Base-by-base conservation (phyloP, 1,284 basidiomycete species). In the Ustilago vetiveriae region DNA sequence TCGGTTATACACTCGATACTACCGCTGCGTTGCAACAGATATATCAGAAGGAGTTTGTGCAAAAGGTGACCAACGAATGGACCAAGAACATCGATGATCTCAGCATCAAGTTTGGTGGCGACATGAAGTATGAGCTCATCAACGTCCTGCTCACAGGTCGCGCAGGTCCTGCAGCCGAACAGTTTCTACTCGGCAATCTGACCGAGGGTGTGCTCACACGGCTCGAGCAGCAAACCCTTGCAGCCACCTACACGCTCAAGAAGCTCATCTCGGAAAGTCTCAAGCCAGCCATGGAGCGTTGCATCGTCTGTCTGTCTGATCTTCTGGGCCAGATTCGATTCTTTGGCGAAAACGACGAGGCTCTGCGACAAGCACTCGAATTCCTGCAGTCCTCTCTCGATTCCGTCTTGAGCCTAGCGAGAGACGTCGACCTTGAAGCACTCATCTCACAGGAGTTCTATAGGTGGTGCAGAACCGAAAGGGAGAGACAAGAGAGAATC, bases 81-180 rank as follows among this genome's bases (percentile, higher is more conserved):
- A 46, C 40, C 33, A 60, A 58, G 21, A 52, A 65, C 27, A 49
- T 72, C 33, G 41, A 65, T 22, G 72, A 74, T 10, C 45, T 68
- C 38, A 48, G 50, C 29, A 41, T 43, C 27, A 72, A 65, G 37
- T 64, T 74, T 14, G 76, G 63, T 10, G 57, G 58, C 11, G 76
- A 78, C 37, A 63, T 65, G 50, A 62, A 53, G 29, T 57, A 69
- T 43, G 74, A 76, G 30, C 60, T 75, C 17, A 57, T 78, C 59
- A 57, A 57, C 21, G 60, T 71, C 2, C 56, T 75, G n/a, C 59
- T 72, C 7, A 72, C 72, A 0, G 72, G 71, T 5, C 51, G 60
- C 11, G 64, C 72, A 6, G 62, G 63, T 14, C 63, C 66, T 0
- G 66, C 76, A n/a, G 64, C 66, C 16, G 76, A 78, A 43, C 72